These are phyloP conservation scores for Aspergillus pseudotamarii DNA, from an alignment of 2,329 filamentous ascomycete species.

Conservation along the genomic window DNA sequence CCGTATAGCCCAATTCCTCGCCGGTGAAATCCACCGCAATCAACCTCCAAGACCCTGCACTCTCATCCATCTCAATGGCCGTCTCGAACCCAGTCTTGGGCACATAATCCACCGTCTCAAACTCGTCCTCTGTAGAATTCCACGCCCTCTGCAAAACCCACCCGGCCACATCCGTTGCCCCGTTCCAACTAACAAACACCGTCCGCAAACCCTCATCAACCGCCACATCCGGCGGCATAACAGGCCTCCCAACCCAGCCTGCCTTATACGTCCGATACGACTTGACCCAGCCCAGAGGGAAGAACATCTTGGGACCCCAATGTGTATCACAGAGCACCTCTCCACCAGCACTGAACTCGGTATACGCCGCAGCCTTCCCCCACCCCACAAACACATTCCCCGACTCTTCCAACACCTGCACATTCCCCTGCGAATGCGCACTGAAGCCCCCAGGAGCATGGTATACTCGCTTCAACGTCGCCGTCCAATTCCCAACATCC, in stretches of 20 bases:
- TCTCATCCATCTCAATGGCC: background rate
- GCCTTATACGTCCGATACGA: conserved; percentile 35
- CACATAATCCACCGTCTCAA: background rate
- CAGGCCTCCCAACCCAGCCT: conserved; percentile 24
- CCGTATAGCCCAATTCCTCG: conserved; percentile 24
- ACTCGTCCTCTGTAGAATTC: background rate
- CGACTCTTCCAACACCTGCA: conserved; percentile 20
- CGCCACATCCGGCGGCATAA: conserved; percentile 21
- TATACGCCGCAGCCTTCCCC: conserved; percentile 34
- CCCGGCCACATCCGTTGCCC: conserved; percentile 34
- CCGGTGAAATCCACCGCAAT: conserved; percentile 23
- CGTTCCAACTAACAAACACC: conserved; percentile 45
- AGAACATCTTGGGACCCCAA: conserved; percentile 23
- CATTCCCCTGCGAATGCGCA: conserved; percentile 27
- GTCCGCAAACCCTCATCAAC: conserved; percentile 9
- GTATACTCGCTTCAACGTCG: conserved; percentile 20
- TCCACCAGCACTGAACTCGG: conserved; percentile 32
- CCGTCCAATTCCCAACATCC: conserved; percentile 22
- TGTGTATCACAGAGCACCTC: conserved; percentile 33
- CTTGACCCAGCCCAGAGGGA: conserved; percentile 21
- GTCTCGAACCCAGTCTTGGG: conserved; percentile 17
- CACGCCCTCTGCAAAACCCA: background rate
- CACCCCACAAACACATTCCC: conserved; percentile 34
- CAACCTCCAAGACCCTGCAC: conserved; percentile 21
- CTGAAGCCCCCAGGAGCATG: background rate